Conservation (phyloP, 2,329 filamentous ascomycete species). For the Colletotrichum eremochloae region DNA sequence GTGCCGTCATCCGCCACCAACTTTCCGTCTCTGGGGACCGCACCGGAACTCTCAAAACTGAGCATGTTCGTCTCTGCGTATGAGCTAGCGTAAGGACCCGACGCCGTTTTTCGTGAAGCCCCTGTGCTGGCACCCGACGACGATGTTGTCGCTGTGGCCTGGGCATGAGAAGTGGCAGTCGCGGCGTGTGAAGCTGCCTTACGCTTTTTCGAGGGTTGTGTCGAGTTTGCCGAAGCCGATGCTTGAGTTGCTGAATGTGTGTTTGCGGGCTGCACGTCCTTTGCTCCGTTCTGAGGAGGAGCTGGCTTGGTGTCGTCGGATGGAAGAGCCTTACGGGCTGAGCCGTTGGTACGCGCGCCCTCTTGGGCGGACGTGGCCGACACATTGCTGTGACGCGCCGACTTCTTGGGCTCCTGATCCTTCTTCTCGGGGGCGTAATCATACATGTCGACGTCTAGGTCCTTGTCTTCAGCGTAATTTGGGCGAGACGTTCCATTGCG, state of each 20-base stretch:
- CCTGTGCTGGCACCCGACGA: constrained; percentile 48
- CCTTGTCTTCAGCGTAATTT: constrained; percentile 96
- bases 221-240: constrained; percentile 64
- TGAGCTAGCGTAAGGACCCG: constrained; percentile 48
- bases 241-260: constrained; percentile 48
- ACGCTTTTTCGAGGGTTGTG: constrained; percentile 80
- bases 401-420: constrained; percentile 70
- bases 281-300: constrained; percentile 53
- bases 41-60: constrained; percentile 81
- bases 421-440: constrained; percentile 74
- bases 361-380: constrained; percentile 55
- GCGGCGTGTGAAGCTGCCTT: constrained; percentile 71
- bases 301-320: constrained; percentile 56
- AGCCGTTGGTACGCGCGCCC: constrained; percentile 49
- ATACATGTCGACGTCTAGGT: constrained; percentile 87
- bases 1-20: constrained; percentile 94
- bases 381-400: constrained; percentile 61
- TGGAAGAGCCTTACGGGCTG: constrained; percentile 57
- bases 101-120: constrained; percentile 55
- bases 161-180: constrained; percentile 37
- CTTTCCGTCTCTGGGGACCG: constrained; percentile 79
- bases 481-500: constrained; percentile 82
- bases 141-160: constrained; percentile 45
- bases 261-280: constrained; percentile 51
- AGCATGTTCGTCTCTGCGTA: constrained; percentile 86